Evolutionary conservation across 805 yeast species (phyloP).

Genomic region (Myxozyma neglecta): DNA sequence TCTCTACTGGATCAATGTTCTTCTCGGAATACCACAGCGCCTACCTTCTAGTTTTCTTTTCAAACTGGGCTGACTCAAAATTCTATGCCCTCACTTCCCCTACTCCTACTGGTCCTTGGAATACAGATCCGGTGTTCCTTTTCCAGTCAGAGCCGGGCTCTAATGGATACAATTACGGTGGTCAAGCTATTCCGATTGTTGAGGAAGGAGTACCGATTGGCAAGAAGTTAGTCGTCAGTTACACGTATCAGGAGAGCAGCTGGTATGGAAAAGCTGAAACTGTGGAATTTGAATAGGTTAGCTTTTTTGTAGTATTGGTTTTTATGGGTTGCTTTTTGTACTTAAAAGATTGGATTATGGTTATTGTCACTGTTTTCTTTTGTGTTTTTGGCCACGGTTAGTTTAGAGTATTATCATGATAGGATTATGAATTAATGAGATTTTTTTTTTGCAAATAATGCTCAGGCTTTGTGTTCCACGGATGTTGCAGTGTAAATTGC

Average conservation of each 20-base stretch:
- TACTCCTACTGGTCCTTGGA: conserved; percentile 29
- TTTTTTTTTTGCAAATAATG: too few species aligned
- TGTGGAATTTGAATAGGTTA: conserved; percentile 16
- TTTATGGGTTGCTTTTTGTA: not conserved
- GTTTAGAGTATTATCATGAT: not conserved
- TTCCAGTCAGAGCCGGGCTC: conserved; percentile 13
- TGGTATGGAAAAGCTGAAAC: conserved; percentile 27
- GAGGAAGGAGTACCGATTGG: conserved; percentile 6
- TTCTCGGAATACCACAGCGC: conserved; percentile 27
- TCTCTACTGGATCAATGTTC: conserved; percentile 25
- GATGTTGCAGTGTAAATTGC: too few species aligned
- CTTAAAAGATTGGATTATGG: not conserved
- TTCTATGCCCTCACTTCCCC: conserved; percentile 14
- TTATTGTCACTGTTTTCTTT: not conserved
- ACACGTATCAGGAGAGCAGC: conserved; percentile 23
- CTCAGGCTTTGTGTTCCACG: too few species aligned
- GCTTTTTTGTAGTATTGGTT: not conserved
- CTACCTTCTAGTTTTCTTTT: conserved; percentile 24
- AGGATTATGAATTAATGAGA: too few species aligned
- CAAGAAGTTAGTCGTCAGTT: conserved; percentile 17
- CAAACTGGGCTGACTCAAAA: conserved; percentile 22
- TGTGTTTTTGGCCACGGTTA: not conserved
- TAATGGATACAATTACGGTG: conserved; percentile 31
- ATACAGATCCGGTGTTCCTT: conserved; percentile 1
- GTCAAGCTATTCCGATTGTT: conserved; percentile 18